Evolutionary conservation across 75 land plant species (phyloP), one percentile per base, ranked within the genome.

Genomic region (Larix kaempferi): DNA sequence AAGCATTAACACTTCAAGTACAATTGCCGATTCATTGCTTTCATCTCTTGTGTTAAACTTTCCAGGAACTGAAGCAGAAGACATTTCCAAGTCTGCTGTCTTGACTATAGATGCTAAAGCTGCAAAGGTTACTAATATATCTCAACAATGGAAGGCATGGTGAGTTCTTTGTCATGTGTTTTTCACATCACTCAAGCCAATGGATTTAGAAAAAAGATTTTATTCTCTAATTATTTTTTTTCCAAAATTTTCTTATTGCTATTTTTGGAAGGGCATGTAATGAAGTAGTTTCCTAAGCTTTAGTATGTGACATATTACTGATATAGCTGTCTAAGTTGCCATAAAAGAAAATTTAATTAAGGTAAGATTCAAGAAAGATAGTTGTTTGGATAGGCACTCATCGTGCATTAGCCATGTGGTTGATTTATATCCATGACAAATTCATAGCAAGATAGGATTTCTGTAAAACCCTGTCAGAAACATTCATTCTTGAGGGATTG

Each of bases 31-130:
- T 82, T 82, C 95, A 3, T 83, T 91, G 26, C 86, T 95, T 56
- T 85, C 95, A 26, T 82, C 94, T 15, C 89, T 94, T 71, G 77
- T 82, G 26, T 83, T 89, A 66, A 91, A 87, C 76, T 86, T 88
- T 35, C 87, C 96, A 56, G 75, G 82, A 52, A 76, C 86, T 80
- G 91, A 90, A 71, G 82, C 84, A 58, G 94, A 91, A 79, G 97
- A 92, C 56, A 80, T 81, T 82, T 76, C 92, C 49, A 91, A 91
- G 62, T 75, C 89, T 78, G 80, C 88, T 27, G 29, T 77, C 56
- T 74, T 91, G 5, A 82, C 52, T 74, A 67, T 77, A 26, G 91
- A 90, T 11, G 94, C 90, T 14, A 61, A 67, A 33, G 37, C 74
- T 63, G 14, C 59, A 13, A 89, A 82, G 35, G 76, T 52, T 26